Evolutionary conservation across 495 filamentous ascomycete genomes (phyloP).

Genomic region (Penicillium samsonianum): DNA sequence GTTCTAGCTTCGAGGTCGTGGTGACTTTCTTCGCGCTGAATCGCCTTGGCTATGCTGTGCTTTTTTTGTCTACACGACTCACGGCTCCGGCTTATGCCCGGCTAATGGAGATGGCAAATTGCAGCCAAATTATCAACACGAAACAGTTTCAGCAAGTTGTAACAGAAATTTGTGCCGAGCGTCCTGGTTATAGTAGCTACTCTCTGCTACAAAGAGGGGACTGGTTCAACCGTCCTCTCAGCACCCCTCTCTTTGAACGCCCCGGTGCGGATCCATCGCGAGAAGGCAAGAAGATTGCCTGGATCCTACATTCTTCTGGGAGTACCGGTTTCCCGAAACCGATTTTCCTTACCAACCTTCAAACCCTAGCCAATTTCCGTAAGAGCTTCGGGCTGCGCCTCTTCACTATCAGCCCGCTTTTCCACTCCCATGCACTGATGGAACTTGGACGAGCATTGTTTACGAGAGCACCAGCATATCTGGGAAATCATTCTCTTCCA

Average conservation of each 20-base stretch:
- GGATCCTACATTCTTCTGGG: constrained; percentile 60
- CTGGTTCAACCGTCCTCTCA: constrained; percentile 24
- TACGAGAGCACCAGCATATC: constrained; percentile 44
- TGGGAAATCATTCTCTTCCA: constrained; percentile 53
- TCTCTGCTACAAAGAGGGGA: constrained; percentile 18
- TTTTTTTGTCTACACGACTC: constrained; percentile 59
- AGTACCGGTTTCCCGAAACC: constrained; percentile 63
- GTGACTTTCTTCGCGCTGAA: constrained; percentile 56
- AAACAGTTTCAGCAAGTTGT: constrained; percentile 22
- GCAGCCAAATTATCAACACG: constrained; percentile 38
- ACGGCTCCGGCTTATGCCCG: constrained; percentile 50
- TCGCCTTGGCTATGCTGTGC: constrained; percentile 55
- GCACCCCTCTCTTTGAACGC: constrained; percentile 18
- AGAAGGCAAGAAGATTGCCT: constrained; percentile 42
- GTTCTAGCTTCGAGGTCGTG: constrained; percentile 56
- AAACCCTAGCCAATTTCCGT: constrained; percentile 40
- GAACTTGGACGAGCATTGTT: constrained; percentile 49
- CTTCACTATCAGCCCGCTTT: constrained; percentile 57
- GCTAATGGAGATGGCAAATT: constrained; percentile 48
- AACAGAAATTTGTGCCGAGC: constrained; percentile 20
- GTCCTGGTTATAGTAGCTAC: constrained; percentile 16
- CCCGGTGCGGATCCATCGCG: constrained; percentile 11
- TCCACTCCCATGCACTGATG: constrained; percentile 52
- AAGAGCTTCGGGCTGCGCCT: constrained; percentile 34
- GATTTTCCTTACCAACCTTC: constrained; percentile 40